Evolutionary conservation across 2,329 filamentous ascomycete species (phyloP).

Genomic region (Biscogniauxia sp.): DNA sequence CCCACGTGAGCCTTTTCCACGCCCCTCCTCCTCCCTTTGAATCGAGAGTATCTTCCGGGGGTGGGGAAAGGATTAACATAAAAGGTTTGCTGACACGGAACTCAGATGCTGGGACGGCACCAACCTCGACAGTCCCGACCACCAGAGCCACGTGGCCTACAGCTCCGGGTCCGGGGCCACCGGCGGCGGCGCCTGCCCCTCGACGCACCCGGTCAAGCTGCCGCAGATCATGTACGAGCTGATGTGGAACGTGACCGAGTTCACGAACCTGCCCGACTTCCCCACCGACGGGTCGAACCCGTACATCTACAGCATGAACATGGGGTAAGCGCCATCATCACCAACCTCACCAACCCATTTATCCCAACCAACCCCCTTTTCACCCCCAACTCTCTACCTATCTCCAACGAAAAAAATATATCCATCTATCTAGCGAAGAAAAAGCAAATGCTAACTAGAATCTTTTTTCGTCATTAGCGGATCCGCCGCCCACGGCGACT

Average conservation of each 20-base stretch:
- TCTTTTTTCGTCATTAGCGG: constrained; percentile 31
- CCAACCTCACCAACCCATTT: too few species aligned
- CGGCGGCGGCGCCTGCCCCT: constrained; percentile 47
- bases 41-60: neutral
- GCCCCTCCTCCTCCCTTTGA: neutral
- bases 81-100: neutral
- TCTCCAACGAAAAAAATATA: too few species aligned
- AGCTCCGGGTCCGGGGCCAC: constrained; percentile 42
- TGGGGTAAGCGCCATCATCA: constrained; percentile 33
- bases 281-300: constrained; percentile 42
- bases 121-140: constrained; percentile 47
- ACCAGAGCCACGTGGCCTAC: constrained; percentile 48
- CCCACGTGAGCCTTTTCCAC: constrained; percentile 33
- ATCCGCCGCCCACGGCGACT: constrained; percentile 49
- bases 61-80: neutral
- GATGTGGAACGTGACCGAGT: constrained; percentile 44
- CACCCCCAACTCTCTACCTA: neutral
- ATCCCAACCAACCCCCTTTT: too few species aligned
- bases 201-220: constrained; percentile 44
- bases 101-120: constrained; percentile 49
- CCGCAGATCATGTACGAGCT: constrained; percentile 50
- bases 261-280: constrained; percentile 42
- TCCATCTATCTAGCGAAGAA: too few species aligned
- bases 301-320: constrained; percentile 44
- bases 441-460: neutral